Percentiles rank a stretch among this genome's conserved stretches.
These are phyloP conservation scores for Bocquillonia castaneifolia DNA, from an alignment of 441 rosid genomes.

Conservation along the genomic window DNA sequence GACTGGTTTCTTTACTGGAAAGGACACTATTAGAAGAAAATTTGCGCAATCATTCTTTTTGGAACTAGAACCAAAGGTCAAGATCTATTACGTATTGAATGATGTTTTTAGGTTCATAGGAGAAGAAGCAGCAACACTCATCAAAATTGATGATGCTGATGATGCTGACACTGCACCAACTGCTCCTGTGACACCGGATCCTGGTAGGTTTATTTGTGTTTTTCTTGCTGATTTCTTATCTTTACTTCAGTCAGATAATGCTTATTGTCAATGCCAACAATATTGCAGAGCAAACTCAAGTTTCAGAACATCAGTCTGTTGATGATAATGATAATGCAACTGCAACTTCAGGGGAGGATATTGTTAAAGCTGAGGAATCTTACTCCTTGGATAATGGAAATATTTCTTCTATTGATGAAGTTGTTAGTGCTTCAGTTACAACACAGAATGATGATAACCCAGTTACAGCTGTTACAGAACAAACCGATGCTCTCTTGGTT, in stretches of 20 bases:
- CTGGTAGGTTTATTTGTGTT: constrained; percentile 49
- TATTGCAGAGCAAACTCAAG: constrained; percentile 43
- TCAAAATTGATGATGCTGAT: constrained; percentile 32
- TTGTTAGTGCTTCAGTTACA: constrained; percentile 32
- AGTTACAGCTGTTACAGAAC: constrained; percentile 21
- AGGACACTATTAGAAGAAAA: constrained; percentile 57
- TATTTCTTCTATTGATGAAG: constrained; percentile 52
- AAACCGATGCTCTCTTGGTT: constrained; percentile 5
- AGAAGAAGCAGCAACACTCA: constrained; percentile 35
- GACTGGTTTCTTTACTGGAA: constrained; percentile 76
- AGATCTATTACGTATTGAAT: constrained; percentile 73
- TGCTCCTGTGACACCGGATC: constrained; percentile 39
- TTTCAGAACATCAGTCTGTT: constrained; percentile 29
- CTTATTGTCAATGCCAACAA: constrained; percentile 7
- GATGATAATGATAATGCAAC: constrained; percentile 38
- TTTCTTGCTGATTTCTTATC: constrained; percentile 10
- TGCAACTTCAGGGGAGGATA: constrained; percentile 47
- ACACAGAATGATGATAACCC: constrained; percentile 28
- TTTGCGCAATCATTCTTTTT: constrained; percentile 81
- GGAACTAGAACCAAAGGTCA: constrained; percentile 57
- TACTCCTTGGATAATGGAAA: constrained; percentile 51
- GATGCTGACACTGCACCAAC: constrained; percentile 37
- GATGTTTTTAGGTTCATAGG: constrained; percentile 72
- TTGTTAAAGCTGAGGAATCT: constrained; percentile 43
- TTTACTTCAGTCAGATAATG: neutral